phyloP scores from a whole-genome alignment of 495 filamentous ascomycete genomes.

The Trypethelium eluteriae region DNA sequence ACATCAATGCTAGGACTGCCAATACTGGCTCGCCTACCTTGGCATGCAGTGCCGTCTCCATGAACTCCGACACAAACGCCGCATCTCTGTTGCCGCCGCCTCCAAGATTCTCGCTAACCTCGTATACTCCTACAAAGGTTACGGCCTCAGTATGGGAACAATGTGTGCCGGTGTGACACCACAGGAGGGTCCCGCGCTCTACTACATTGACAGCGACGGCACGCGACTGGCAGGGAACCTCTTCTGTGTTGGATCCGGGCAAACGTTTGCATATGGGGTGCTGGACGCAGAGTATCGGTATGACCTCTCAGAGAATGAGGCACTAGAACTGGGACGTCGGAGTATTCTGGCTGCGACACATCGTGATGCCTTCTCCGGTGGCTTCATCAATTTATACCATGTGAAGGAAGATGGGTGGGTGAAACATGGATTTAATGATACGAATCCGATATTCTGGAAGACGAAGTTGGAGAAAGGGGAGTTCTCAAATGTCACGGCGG shows the following conservation, averaged over 20 bases:
- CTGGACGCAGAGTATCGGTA: conserved; percentile 91
- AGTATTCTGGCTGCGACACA: conserved; percentile 97
- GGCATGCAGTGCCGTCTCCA: conserved; percentile 98
- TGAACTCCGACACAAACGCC: conserved; percentile 97
- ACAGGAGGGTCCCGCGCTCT: conserved; percentile 91
- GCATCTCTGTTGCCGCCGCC: conserved; percentile 92
- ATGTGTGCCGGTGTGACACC: conserved; percentile 98
- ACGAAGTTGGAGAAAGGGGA: conserved; percentile 96
- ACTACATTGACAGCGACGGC: conserved; percentile 98
- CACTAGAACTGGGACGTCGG: conserved; percentile 78
- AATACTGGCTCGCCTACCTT: conserved; percentile 98
- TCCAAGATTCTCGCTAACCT: conserved; percentile 98
- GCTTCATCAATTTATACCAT: conserved; percentile 97
- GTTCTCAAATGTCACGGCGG: conserved; percentile 90
- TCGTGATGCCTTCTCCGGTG: conserved; percentile 94
- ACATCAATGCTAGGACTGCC: conserved; percentile 64
- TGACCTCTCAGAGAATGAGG: conserved; percentile 76
- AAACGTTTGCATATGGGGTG: conserved; percentile 98
- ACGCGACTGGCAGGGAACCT: conserved; percentile 87
- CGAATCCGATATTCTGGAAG: conserved; percentile 81
- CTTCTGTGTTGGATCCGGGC: conserved; percentile 95
- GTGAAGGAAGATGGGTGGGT: conserved; percentile 98
- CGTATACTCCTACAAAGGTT: conserved; percentile 96
- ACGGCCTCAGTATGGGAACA: conserved; percentile 95
- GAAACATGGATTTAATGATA: conserved; percentile 82